Base-by-base conservation (phyloP, 768 basidiomycete species). In the Naganishia vishniacii region DNA sequence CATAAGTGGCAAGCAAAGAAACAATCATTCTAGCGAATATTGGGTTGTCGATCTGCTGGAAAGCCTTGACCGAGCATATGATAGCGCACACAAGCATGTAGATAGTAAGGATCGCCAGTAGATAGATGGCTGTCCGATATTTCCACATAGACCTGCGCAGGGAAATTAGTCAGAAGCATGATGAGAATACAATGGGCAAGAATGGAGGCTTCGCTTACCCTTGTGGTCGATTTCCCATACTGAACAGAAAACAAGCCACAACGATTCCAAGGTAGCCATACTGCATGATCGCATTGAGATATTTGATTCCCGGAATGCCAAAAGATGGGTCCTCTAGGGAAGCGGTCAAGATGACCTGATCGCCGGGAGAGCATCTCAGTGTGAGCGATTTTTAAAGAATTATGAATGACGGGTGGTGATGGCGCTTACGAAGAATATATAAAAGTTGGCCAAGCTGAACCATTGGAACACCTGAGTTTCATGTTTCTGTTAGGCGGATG, bases 371-470 rank as follows among this genome's bases (percentile, higher is more conserved):
- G n/a, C n/a, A n/a, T n/a, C n/a, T n/a, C n/a, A n/a, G n/a, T n/a
- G n/a, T n/a, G n/a, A n/a, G n/a, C n/a, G n/a, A n/a, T n/a, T n/a
- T n/a, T n/a, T n/a, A n/a, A n/a, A n/a, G n/a, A 26, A 13, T 8
- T 37, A 23, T 8, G 25, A 37, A n/a, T n/a, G 8, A 40, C 29
- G 3, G 47, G n/a, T 26, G 32, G 9, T 15, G n/a, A 6, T 26
- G 61, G 12, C 7, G 78, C 87, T 78, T 72, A 92, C 91, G 74
- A 94, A 97, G 79, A 93, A 94, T 31, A 94, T 77, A 76, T 89
- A 97, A 75, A 90, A 92, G 72, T 94, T 97, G n/a, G 90, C 93
- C 86, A 92, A 56, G 2, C 84, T 86, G 74, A 97, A 95, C 95
- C 95, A 99, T 13, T 91, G 83, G 72, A 95, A 94, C 62, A 89